Conservation (phyloP, 2,329 filamentous ascomycete genomes). For the Sporothrix pallida region DNA sequence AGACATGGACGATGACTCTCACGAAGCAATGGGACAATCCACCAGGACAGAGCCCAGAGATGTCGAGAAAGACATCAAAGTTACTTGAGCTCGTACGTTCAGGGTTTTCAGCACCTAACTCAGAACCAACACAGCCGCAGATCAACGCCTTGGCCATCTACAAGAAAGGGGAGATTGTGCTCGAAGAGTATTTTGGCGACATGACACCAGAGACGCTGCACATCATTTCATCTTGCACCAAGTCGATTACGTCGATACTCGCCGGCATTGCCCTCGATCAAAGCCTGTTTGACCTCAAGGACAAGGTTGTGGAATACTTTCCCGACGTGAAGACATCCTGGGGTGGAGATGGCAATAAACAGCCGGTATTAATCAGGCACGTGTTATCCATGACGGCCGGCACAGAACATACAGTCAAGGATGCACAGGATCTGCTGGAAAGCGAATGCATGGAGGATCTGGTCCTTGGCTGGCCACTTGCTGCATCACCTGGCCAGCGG, state of each 20-base stretch:
- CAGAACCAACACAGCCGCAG: neutral
- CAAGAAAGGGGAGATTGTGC: neutral
- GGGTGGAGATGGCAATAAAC: neutral
- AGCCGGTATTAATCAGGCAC: constrained; percentile 17
- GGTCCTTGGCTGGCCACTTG: neutral
- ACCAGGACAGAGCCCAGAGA: no score
- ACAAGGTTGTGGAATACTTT: constrained; percentile 12
- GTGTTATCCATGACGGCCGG: constrained; percentile 26
- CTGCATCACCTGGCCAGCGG: neutral
- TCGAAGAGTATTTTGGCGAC: constrained; percentile 28
- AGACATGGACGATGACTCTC: neutral
- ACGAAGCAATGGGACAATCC: neutral
- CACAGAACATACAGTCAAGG: neutral
- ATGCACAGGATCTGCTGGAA: constrained; percentile 12
- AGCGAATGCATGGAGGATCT: constrained; percentile 8
- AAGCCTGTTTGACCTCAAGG: constrained; percentile 9
- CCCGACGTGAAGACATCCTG: neutral
- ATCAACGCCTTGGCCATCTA: constrained; percentile 1
- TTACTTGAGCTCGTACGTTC: neutral
- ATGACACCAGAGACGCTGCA: constrained; percentile 16
- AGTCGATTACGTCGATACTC: constrained; percentile 8
- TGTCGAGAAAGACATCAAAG: neutral
- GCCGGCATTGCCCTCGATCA: constrained; percentile 21
- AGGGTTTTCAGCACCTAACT: constrained; percentile 3
- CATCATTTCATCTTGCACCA: constrained; percentile 26